A percentile compares a stretch with the other conserved stretches of the same genome.
Evolutionary conservation across 768 basidiomycete genomes (phyloP).

Genomic region (Exidia glandulosa): DNA sequence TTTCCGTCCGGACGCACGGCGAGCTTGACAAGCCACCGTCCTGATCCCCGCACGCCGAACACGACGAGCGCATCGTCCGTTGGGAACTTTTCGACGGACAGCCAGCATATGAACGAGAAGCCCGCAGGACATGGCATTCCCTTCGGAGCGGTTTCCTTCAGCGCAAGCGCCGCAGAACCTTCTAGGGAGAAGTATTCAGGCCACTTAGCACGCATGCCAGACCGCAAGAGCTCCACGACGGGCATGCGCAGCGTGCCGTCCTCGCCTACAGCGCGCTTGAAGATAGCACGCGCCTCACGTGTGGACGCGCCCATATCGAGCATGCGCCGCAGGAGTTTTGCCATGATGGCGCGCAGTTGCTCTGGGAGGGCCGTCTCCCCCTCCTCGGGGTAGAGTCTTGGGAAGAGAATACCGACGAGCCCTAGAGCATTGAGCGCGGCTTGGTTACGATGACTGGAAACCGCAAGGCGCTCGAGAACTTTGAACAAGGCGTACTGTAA

Average conservation of each 20-base stretch:
- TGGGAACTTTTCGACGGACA: constrained; percentile 36
- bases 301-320: constrained; percentile 67
- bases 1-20: constrained; percentile 44
- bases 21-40: constrained; percentile 30
- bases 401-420: constrained; percentile 42
- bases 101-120: constrained; percentile 65
- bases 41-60: constrained; percentile 25
- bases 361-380: constrained; percentile 2
- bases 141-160: constrained; percentile 36
- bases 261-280: constrained; percentile 28
- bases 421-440: constrained; percentile 52
- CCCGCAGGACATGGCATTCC: constrained; percentile 46
- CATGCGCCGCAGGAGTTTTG: constrained; percentile 54
- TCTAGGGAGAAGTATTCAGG: constrained; percentile 67
- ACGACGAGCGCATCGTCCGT: constrained; percentile 20
- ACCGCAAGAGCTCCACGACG: constrained; percentile 56
- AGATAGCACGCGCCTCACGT: constrained; percentile 49
- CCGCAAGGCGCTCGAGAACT: constrained; percentile 51
- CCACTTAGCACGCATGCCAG: constrained; percentile 67
- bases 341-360: constrained; percentile 23
- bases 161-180: constrained; percentile 37
- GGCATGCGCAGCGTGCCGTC: background rate
- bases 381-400: constrained; percentile 26
- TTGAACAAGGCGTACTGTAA: constrained; percentile 47
- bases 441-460: constrained; percentile 56